Percentiles rank a stretch among this genome's conserved stretches.
Conservation (phyloP, 2,329 filamentous ascomycete genomes). For the Pyrenochaeta sp. region DNA sequence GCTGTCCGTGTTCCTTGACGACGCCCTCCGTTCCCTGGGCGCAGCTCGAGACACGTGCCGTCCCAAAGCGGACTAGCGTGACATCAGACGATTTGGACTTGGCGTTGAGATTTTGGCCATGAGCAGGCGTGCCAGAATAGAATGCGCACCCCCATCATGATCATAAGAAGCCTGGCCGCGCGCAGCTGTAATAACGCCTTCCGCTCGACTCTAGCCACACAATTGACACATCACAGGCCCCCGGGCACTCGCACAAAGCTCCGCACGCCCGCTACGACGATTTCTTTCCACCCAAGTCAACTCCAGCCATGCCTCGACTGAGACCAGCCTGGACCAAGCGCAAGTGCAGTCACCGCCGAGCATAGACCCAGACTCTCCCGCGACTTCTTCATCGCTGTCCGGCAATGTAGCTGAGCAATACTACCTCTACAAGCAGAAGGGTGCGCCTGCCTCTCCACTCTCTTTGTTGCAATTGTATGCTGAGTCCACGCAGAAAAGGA, state of each 20-base stretch:
- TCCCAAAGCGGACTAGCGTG: too few relatives aligned
- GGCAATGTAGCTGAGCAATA: slow-evolving; percentile 51
- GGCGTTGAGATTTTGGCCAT: slow-evolving; percentile 13
- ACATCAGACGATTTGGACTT: too few relatives aligned
- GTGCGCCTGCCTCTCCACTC: slow-evolving; percentile 28
- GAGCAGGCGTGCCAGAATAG: slow-evolving; percentile 5
- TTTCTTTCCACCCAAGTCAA: slow-evolving; percentile 44
- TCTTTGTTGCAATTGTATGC: not conserved
- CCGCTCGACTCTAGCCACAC: not conserved
- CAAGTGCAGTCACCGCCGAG: slow-evolving; percentile 24
- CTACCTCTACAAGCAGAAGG: slow-evolving; percentile 52
- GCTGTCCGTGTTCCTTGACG: too few relatives aligned
- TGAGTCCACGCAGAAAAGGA: slow-evolving; percentile 40
- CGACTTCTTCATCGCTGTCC: slow-evolving; percentile 15
- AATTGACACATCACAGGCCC: slow-evolving; percentile 41
- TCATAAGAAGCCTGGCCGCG: slow-evolving; percentile 51
- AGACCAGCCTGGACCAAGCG: slow-evolving; percentile 38
- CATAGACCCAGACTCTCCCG: slow-evolving; percentile 28
- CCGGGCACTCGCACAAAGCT: slow-evolving; percentile 44
- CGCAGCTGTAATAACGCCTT: slow-evolving; percentile 50
- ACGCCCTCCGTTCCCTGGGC: too few relatives aligned
- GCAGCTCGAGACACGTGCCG: too few relatives aligned
- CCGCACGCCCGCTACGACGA: slow-evolving; percentile 28
- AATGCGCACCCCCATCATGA: slow-evolving; percentile 43
- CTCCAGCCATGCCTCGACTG: slow-evolving; percentile 38